Conservation (phyloP, 2,329 filamentous ascomycete species). For the Fusarium metavorans region DNA sequence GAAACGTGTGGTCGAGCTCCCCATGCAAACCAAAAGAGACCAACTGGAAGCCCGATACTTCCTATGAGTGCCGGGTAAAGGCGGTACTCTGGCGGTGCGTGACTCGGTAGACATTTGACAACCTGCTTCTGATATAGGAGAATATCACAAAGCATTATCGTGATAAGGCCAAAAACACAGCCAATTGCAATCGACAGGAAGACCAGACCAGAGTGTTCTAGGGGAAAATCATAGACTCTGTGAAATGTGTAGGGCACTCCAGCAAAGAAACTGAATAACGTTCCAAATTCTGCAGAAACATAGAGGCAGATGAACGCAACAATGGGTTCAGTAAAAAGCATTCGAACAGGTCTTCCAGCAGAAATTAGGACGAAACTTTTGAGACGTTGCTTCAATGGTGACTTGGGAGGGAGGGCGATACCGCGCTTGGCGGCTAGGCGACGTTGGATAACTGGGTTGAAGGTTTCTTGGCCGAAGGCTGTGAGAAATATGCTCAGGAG, state of each 20-base stretch:
- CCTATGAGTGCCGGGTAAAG: constrained; percentile 71
- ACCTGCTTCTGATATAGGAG: constrained; percentile 56
- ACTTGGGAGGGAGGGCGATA: too few species aligned
- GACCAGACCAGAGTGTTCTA: constrained; percentile 57
- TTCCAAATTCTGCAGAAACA: constrained; percentile 62
- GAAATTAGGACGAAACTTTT: too few species aligned
- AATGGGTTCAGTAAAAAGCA: too few species aligned
- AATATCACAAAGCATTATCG: constrained; percentile 55
- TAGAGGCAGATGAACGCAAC: constrained; percentile 61
- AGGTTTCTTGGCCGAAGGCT: too few species aligned
- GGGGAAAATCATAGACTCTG: constrained; percentile 57
- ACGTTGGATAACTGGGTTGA: too few species aligned
- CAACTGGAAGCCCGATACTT: constrained; percentile 63
- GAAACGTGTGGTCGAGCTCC: constrained; percentile 57
- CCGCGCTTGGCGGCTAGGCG: too few species aligned
- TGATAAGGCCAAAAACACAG: constrained; percentile 57
- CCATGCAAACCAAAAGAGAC: constrained; percentile 73
- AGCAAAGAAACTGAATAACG: constrained; percentile 65
- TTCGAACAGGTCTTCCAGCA: too few species aligned
- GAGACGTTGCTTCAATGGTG: too few species aligned
- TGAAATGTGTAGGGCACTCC: constrained; percentile 62
- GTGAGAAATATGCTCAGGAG: constrained; percentile 45
- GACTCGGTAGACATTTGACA: constrained; percentile 46
- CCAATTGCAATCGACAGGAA: constrained; percentile 61
- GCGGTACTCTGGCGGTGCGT: constrained; percentile 66